A percentile compares a stretch with the other conserved stretches of the same genome.
Evolutionary conservation across 192 early-diverging fungal genomes (phyloP).

Genomic region (Mortierella claussenii): DNA sequence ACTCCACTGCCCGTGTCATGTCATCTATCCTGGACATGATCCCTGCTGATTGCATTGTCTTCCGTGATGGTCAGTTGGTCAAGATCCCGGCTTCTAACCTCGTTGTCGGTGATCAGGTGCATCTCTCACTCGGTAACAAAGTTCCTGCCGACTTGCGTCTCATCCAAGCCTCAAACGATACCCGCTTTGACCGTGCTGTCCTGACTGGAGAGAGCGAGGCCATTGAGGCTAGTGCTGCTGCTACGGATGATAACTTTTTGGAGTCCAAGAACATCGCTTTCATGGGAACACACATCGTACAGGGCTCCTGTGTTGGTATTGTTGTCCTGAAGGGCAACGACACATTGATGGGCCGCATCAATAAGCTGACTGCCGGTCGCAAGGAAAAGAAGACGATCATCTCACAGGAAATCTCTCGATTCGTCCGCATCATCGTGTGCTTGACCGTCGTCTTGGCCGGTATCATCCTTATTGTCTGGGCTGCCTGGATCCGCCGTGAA

Average conservation of each 20-base stretch:
- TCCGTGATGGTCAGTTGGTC: conserved; percentile 71
- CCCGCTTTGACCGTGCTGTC: conserved; percentile 81
- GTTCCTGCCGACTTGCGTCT: conserved; percentile 87
- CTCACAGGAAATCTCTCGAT: conserved; percentile 70
- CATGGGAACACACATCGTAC: conserved; percentile 75
- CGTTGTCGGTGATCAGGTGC: conserved; percentile 84
- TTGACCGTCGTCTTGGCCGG: conserved; percentile 58
- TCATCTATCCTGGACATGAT: conserved; percentile 80
- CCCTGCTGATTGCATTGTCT: conserved; percentile 69
- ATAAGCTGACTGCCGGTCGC: conserved; percentile 62
- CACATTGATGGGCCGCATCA: conserved; percentile 83
- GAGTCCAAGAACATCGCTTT: conserved; percentile 90
- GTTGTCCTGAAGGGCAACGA: conserved; percentile 79
- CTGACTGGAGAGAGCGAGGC: conserved; percentile 84
- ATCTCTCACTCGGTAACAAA: conserved; percentile 72
- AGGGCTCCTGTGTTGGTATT: conserved; percentile 80
- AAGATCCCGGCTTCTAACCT: conserved; percentile 67
- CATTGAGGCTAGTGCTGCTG: conserved; percentile 67
- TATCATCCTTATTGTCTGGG: conserved; percentile 63
- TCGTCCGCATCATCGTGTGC: conserved; percentile 75
- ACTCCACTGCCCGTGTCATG: conserved; percentile 74
- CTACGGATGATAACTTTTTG: conserved; percentile 79
- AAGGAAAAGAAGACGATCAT: conserved; percentile 60
- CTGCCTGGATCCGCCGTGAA: conserved; percentile 64
- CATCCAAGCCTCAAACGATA: conserved; percentile 71